Base-by-base conservation (phyloP, 495 filamentous ascomycete genomes). In the Neurospora sp. region DNA sequence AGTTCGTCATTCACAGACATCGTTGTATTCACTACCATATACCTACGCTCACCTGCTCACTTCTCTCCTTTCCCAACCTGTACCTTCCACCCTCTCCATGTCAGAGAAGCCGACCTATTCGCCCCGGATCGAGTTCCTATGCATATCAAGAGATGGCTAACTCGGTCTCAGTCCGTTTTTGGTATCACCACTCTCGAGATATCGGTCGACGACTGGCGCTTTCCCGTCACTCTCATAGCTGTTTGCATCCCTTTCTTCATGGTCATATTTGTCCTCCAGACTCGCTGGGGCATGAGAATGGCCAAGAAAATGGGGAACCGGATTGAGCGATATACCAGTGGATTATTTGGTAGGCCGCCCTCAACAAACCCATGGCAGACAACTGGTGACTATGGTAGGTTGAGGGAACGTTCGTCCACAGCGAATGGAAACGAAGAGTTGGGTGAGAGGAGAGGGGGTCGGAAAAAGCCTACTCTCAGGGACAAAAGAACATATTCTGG, bases 231-330 rank as follows among this genome's bases (percentile, higher is more conserved):
- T 7, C 76, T 82, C 69, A 71, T 81, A 5, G 46, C 73, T 31
- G 77, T 82, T 11, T 79, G 80, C 73, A 73, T 82, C 5, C 81
- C 80, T 14, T 79, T 80, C 41, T 79, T 82, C 44, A 31, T 82
- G 20, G 70, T 81, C 35, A 77, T 81, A 39, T 44, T 78, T 12
- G 71, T 79, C 16, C 69, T 80, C 31, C 78, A 80, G 39, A 81
- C 76, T 7, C 71, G 77, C 10, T 65, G 72, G 18, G 75, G 72
- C 20, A 74, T 79, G 74, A 72, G 65, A 16, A 40, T n/a, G 0
- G 71, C 69, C 2, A 48, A 70, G 39, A 72, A 73, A 1, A 53
- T 48, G 11, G 69, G 73, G 12, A 48, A 7, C 27, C 5, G 10
- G 4, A 38, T 73, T 37, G 65, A 73, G 10, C 4, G 37, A 7